These are phyloP conservation scores for Candida andamanensis DNA, from an alignment of 805 yeast genomes.

Conservation along the genomic window DNA sequence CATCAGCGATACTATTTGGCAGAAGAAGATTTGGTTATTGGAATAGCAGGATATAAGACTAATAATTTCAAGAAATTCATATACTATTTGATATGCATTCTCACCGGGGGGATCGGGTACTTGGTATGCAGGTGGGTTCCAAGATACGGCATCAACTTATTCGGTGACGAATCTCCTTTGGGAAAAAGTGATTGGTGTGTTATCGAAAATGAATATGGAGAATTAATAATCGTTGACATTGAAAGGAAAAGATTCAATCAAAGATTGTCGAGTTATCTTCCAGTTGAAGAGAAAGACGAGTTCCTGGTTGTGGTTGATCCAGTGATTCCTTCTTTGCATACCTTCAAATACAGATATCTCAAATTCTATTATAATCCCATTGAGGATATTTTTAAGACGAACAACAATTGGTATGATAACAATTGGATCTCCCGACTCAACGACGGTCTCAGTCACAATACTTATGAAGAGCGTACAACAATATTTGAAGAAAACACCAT, in stretches of 20 bases:
- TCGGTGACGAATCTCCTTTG: conserved; percentile 62
- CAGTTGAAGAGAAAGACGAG: conserved; percentile 24
- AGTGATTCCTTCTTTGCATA: conserved; percentile 60
- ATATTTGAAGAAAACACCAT: conserved; percentile 79
- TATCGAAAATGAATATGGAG: conserved; percentile 91
- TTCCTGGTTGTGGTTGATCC: conserved; percentile 44
- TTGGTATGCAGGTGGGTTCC: conserved; percentile 85
- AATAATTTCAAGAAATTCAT: conserved; percentile 40
- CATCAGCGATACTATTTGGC: conserved; percentile 87
- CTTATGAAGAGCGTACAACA: conserved; percentile 59
- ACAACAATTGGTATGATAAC: conserved; percentile 80
- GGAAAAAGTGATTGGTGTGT: conserved; percentile 91
- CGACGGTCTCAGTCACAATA: conserved; percentile 67
- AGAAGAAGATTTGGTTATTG: conserved; percentile 91
- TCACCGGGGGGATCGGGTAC: conserved; percentile 69
- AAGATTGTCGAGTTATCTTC: conserved; percentile 64
- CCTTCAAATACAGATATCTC: conserved; percentile 79
- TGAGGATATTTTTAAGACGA: conserved; percentile 79
- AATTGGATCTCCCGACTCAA: conserved; percentile 63
- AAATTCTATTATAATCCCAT: conserved; percentile 78
- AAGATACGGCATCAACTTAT: conserved; percentile 56
- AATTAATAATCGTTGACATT: conserved; percentile 57
- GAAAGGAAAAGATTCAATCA: conserved; percentile 61
- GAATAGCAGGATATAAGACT: conserved; percentile 83
- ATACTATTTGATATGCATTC: conserved; percentile 51